Conservation (phyloP, 2,329 filamentous ascomycete genomes). For the Phaeoacremonium minimum region DNA sequence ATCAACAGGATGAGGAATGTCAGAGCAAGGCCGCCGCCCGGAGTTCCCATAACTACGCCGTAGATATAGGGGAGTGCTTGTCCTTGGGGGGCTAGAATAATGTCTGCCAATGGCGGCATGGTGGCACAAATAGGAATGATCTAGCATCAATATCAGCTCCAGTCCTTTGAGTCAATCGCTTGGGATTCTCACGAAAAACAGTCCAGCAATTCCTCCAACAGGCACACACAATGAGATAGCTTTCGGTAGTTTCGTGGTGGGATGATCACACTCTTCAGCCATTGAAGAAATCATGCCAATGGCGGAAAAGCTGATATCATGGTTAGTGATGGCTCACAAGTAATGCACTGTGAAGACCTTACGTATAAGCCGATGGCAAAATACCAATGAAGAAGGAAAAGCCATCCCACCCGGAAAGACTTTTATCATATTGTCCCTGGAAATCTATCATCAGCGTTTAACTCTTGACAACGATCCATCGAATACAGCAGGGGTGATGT, state of each 20-base stretch:
- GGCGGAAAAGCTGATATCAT: constrained; percentile 39
- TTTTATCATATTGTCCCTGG: constrained; percentile 49
- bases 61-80: constrained; percentile 54
- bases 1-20: constrained; percentile 50
- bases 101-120: constrained; percentile 32
- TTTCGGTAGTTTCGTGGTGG: constrained; percentile 45
- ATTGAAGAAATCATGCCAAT: constrained; percentile 60
- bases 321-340: background rate
- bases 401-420: constrained; percentile 50
- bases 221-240: constrained; percentile 48
- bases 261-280: constrained; percentile 55
- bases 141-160: background rate
- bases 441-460: background rate
- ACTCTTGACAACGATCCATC: background rate
- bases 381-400: constrained; percentile 62
- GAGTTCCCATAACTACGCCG: constrained; percentile 42
- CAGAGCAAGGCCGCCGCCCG: constrained; percentile 45
- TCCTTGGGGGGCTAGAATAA: constrained; percentile 41
- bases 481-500: background rate
- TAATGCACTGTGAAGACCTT: constrained; percentile 3
- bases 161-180: background rate
- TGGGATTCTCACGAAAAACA: constrained; percentile 39
- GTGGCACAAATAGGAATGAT: constrained; percentile 47
- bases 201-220: constrained; percentile 46
- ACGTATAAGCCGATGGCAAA: constrained; percentile 51